Evolutionary conservation across 106 monocot genomes (phyloP), one percentile per base, ranked within the genome.

Genomic region (Allium cepa): DNA sequence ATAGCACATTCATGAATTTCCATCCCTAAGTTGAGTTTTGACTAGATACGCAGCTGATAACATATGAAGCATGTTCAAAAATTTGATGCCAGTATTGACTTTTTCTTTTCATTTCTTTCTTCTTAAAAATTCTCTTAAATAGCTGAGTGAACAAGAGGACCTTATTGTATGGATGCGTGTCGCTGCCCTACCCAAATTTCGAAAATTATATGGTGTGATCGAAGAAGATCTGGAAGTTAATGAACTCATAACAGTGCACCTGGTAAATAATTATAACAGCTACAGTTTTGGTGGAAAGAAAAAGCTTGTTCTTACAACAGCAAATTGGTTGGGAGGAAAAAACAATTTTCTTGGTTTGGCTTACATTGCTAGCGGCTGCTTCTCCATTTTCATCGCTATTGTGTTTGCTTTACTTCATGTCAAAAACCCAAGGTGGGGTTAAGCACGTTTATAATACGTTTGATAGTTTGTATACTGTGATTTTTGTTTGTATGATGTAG

Each of bases 111-210:
- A 4, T 14, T 62, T 60, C 36, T 3, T 12, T 62, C 26, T 62
- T 16, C 10, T 36, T 16, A 10, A 0, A 48, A 49, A 8, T 64
- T 4, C 49, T 3, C 49, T 49, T 22, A 75, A 69, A 57, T 67
- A 94, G 94, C 80, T 94, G 51, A 94, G 84, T 69, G 82, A 94
- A 59, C 90, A 90, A 56, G 90, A 94, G 76, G 94, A 90, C 77
- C 82, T 94, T 9, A 94, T 94, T 55, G 82, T 94, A 7, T 94
- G 94, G 90, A 94, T 94, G 94, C 84, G 90, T 18, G 70, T 84
- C 51, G 70, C 90, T 69, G 94, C 94, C 50, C 94, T 94, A 63
- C 94, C 94, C 57, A 90, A 85, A 52, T 94, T 94, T 63, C 63
- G 90, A 11, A 94, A 94, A 71, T 75, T 90, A 8, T 94, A 94